Evolutionary conservation across 176 grass and related monocot species (phyloP).

Genomic region (Lolium rigidum): DNA sequence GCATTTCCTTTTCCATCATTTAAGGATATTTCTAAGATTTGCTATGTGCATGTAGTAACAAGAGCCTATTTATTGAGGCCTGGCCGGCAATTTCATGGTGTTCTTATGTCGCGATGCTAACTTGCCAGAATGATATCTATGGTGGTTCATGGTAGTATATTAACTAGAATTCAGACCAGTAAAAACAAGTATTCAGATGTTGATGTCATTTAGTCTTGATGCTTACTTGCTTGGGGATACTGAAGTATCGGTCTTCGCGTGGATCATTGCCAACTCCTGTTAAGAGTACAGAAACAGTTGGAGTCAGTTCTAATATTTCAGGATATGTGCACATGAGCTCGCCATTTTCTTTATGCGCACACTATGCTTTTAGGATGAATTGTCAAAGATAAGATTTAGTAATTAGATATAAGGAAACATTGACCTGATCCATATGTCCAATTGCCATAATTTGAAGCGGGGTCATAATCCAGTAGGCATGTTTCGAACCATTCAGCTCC

Average conservation of each 20-base stretch:
- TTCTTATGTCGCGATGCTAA: background rate
- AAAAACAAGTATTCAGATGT: background rate
- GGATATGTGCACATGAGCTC: background rate
- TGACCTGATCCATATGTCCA: constrained; percentile 97
- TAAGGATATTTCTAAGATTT: background rate
- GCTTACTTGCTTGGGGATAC: constrained; percentile 93
- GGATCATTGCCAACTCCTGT: constrained; percentile 97
- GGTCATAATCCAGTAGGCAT: constrained; percentile 89
- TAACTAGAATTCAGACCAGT: background rate
- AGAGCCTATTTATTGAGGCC: background rate
- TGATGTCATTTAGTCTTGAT: background rate
- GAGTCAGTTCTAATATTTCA: constrained; percentile 1
- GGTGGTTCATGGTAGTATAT: background rate
- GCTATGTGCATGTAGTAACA: background rate
- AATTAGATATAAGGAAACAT: constrained; percentile 18
- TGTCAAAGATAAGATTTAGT: constrained; percentile 20
- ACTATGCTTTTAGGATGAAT: background rate
- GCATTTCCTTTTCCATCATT: background rate
- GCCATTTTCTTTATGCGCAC: background rate
- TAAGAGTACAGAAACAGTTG: constrained; percentile 23
- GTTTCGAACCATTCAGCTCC: constrained; percentile 96
- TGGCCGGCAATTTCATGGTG: background rate
- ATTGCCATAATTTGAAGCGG: constrained; percentile 93
- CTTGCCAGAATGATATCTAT: background rate
- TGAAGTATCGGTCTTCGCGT: constrained; percentile 95